A percentile compares a stretch with the other conserved stretches of the same genome.
These are phyloP conservation scores for Dactylella cylindrospora DNA, from an alignment of 2,329 filamentous ascomycete species.

Conservation along the genomic window DNA sequence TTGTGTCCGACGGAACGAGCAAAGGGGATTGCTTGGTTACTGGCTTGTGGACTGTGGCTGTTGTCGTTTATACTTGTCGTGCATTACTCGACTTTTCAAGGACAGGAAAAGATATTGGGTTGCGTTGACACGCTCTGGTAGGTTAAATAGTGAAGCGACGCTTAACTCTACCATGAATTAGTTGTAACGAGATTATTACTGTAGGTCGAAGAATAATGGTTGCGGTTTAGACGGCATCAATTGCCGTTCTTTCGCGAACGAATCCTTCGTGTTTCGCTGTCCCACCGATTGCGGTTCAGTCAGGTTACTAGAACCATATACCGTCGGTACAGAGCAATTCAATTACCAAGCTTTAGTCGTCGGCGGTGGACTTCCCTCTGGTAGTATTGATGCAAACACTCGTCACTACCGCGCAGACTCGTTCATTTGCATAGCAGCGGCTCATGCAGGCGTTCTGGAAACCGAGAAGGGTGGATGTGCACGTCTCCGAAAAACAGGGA, in stretches of 20 bases:
- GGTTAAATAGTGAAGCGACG: not conserved
- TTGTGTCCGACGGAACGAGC: constrained; percentile 51
- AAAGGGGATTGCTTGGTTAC: constrained; percentile 59
- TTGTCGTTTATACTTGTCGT: constrained; percentile 69
- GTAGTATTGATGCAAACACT: constrained; percentile 49
- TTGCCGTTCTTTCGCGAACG: constrained; percentile 73
- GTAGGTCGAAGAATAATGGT: constrained; percentile 60
- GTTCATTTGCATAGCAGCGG: constrained; percentile 80
- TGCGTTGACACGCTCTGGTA: constrained; percentile 72
- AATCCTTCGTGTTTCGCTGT: constrained; percentile 72
- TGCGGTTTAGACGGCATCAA: constrained; percentile 74
- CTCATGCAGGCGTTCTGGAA: constrained; percentile 77
- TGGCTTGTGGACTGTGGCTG: constrained; percentile 68
- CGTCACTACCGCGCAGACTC: constrained; percentile 84
- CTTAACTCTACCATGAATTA: constrained; percentile 45
- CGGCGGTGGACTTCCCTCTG: constrained; percentile 60
- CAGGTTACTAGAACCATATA: constrained; percentile 67
- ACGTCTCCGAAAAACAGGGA: constrained; percentile 72
- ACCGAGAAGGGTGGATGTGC: constrained; percentile 76
- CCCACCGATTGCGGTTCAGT: constrained; percentile 69
- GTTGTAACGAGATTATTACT: constrained; percentile 15
- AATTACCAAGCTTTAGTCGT: constrained; percentile 67
- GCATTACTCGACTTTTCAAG: constrained; percentile 62
- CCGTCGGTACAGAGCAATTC: constrained; percentile 70
- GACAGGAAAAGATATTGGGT: constrained; percentile 60